These are phyloP conservation scores for Anthracocystis panici-leucophaei DNA, from an alignment of 1,284 basidiomycete species.

Conservation along the genomic window DNA sequence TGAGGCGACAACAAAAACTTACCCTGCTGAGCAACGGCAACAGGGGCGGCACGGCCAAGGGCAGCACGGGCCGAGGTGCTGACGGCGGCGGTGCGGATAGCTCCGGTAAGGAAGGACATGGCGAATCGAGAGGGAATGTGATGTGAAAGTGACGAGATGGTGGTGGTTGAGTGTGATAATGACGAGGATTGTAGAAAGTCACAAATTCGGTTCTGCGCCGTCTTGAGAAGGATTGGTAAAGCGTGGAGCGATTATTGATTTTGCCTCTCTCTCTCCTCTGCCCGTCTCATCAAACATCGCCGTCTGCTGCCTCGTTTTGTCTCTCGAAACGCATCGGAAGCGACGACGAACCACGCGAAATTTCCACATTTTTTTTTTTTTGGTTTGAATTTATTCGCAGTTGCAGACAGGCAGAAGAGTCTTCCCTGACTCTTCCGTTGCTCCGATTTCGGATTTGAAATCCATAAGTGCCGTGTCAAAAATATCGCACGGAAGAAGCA, in stretches of 20 bases:
- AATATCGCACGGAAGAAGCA: slow-evolving; percentile 28
- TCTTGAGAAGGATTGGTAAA: slow-evolving; percentile 13
- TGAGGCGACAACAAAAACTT: slow-evolving; percentile 16
- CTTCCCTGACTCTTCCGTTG: slow-evolving; percentile 22
- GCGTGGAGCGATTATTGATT: slow-evolving; percentile 8
- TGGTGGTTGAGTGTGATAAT: slow-evolving; percentile 6
- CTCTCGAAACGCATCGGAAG: slow-evolving; percentile 14
- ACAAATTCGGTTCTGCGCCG: slow-evolving; percentile 4
- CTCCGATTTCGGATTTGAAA: slow-evolving; percentile 23
- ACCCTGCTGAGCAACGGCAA: slow-evolving; percentile 50
- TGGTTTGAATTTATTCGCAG: neutral
- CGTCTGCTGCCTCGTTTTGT: slow-evolving; percentile 25
- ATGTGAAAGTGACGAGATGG: slow-evolving; percentile 11
- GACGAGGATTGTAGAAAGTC: slow-evolving; percentile 1
- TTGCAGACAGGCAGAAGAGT: slow-evolving; percentile 9
- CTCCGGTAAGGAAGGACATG: slow-evolving; percentile 65
- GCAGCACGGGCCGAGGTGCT: slow-evolving; percentile 56
- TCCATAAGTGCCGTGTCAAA: neutral
- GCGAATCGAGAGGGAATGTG: neutral
- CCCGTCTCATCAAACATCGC: slow-evolving; percentile 11
- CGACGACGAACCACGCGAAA: slow-evolving; percentile 27
- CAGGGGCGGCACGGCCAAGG: slow-evolving; percentile 43
- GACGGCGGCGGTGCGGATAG: slow-evolving; percentile 61
- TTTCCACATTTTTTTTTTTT: slow-evolving; percentile 16
- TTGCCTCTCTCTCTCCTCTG: slow-evolving; percentile 1